A percentile compares a stretch with the other conserved stretches of the same genome.
phyloP scores from a whole-genome alignment of 768 basidiomycete species.

The Lactarius sanguifluus region DNA sequence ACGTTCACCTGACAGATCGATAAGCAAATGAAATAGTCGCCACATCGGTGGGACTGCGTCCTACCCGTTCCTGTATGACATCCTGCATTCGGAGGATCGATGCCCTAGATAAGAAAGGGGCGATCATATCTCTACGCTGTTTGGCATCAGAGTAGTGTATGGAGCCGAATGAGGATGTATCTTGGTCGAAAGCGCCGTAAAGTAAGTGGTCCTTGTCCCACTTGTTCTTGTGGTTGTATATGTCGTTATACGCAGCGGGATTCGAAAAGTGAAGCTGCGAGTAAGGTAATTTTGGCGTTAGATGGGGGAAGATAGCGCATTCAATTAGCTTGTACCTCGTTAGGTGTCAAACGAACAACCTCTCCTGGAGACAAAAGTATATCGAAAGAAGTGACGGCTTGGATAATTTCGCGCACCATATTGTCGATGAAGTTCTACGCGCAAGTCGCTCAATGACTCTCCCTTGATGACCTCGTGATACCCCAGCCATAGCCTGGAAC shows the following conservation, averaged over 20 bases:
- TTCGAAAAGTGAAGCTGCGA: conserved; percentile 13
- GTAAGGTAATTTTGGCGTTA: no score
- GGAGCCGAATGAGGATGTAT: conserved; percentile 2
- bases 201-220: conserved; percentile 15
- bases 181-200: conserved; percentile 12
- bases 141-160: conserved; percentile 13
- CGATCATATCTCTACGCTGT: conserved; percentile 12
- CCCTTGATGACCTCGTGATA: conserved; percentile 1
- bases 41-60: neutral
- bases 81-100: conserved; percentile 12
- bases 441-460: conserved; percentile 3
- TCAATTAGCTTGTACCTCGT: neutral
- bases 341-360: conserved; percentile 5
- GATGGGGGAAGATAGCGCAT: neutral
- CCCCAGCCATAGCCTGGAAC: neutral
- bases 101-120: conserved; percentile 4
- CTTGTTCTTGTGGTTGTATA: conserved; percentile 13
- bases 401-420: neutral
- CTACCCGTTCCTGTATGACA: conserved; percentile 5
- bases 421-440: conserved; percentile 4
- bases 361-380: neutral
- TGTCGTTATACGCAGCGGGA: conserved; percentile 8
- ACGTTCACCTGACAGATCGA: neutral
- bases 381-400: neutral
- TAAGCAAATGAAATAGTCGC: neutral